Evolutionary conservation across 805 yeast genomes (phyloP), one percentile per base, ranked within the genome.

Genomic region (Candida takata): DNA sequence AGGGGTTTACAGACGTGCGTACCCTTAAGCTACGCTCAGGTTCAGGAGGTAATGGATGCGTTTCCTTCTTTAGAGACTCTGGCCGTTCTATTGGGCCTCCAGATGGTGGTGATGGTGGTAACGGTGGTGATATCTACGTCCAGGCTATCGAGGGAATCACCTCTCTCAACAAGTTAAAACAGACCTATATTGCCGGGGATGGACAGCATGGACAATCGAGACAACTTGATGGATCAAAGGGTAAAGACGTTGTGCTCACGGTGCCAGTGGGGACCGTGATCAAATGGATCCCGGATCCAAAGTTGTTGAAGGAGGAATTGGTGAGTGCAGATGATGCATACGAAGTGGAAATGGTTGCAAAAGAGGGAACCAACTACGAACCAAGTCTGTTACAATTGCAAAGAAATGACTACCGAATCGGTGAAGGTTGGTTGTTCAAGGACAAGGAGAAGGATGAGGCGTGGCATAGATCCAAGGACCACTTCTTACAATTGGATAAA

Each of bases 91-190:
- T 71, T 14, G 98, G 98, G 0, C 97, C 98, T 0, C 95, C 98
- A 0, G 95, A 88, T 58, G 98, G 98, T n/a, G 98, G 98, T 8
- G 97, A 92, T 61, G 98, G 98, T 21, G 98, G 97, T 5, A 64
- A 69, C 42, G 98, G 98, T 16, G 98, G 98, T 3, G 70, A 79
- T 35, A 71, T 92, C 3, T 90, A 81, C 54, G 74, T 92, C 3
- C 84, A 80, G 53, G 95, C 95, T 3, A 77, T 79, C 2, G 74
- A 74, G 33, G 84, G 83, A 16, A 49, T 84, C 29, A 72, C 77
- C 25, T 79, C 92, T 4, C 58, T 92, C 40, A 86, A 85, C 48
- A 76, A 77, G 41, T 50, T 90, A 20, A 72, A 72, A 41, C 71
- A 80, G 25, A 70, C 70, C 12, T 86, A 87, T 57, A 64, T 64